phyloP scores from a whole-genome alignment of 1,284 basidiomycete genomes.

The Cutaneotrichosporon sp. region DNA sequence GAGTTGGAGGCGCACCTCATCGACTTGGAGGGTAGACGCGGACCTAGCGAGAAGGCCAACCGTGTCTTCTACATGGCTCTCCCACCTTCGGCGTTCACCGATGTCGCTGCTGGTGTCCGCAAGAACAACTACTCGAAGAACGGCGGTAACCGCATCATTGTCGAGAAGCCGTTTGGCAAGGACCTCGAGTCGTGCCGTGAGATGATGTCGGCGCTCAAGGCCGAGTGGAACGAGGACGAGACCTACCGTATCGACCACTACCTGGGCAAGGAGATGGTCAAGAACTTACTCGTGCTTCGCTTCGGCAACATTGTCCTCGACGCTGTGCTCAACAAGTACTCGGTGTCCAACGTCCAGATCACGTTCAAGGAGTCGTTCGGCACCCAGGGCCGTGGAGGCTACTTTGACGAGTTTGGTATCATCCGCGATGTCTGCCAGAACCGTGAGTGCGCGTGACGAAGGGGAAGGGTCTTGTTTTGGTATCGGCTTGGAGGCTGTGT shows the following conservation, averaged over 20 bases:
- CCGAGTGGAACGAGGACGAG: constrained; percentile 89
- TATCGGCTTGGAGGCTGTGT: not conserved
- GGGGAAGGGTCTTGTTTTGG: not conserved
- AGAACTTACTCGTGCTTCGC: constrained; percentile 88
- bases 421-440: constrained; percentile 95
- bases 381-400: constrained; percentile 93
- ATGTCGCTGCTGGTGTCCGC: constrained; percentile 78
- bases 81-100: constrained; percentile 87
- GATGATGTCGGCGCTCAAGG: constrained; percentile 74
- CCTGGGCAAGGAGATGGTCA: constrained; percentile 98
- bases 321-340: constrained; percentile 88
- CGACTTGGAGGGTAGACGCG: constrained; percentile 68
- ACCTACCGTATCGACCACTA: constrained; percentile 98
- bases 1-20: constrained; percentile 71
- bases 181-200: constrained; percentile 81
- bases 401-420: constrained; percentile 98
- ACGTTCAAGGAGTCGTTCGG: constrained; percentile 98
- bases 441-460: constrained; percentile 67
- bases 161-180: constrained; percentile 96
- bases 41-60: constrained; percentile 57
- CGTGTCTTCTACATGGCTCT: constrained; percentile 92
- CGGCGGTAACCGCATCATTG: constrained; percentile 83
- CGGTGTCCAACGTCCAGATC: constrained; percentile 92
- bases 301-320: constrained; percentile 89
- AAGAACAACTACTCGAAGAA: constrained; percentile 71